phyloP scores from a whole-genome alignment of 1,284 basidiomycete species.

The Sanghuangporus weigelae region DNA sequence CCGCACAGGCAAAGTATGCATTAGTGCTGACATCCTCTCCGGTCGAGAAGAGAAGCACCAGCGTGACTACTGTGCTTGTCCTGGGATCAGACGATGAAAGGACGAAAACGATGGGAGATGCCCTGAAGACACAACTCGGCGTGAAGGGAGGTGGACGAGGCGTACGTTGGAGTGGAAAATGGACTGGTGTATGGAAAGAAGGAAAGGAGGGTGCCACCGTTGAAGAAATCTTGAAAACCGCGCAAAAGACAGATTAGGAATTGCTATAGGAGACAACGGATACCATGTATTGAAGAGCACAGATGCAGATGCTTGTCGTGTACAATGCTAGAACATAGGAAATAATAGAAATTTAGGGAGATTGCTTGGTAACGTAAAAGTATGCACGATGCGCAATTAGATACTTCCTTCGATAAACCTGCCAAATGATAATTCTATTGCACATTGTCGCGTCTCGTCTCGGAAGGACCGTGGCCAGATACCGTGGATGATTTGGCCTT shows the following conservation, averaged over 20 bases:
- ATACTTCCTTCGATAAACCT: no score
- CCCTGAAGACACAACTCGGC: conserved; percentile 48
- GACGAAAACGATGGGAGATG: conserved; percentile 57
- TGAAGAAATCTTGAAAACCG: conserved; percentile 35
- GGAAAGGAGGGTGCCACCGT: conserved; percentile 36
- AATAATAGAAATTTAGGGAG: background rate
- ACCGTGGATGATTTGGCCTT: background rate
- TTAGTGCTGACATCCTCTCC: conserved; percentile 60
- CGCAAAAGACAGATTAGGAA: background rate
- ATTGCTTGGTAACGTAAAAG: no score
- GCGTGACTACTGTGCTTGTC: conserved; percentile 45
- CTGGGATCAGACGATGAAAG: conserved; percentile 52
- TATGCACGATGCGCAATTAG: no score
- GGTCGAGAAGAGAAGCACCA: conserved; percentile 49
- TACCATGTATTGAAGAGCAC: conserved; percentile 9
- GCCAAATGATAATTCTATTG: background rate
- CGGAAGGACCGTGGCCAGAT: background rate
- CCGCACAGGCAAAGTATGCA: conserved; percentile 33
- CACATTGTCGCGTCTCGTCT: background rate
- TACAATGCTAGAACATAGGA: background rate
- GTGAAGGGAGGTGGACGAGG: conserved; percentile 67
- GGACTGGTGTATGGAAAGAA: conserved; percentile 40
- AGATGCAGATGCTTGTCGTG: background rate
- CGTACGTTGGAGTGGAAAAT: conserved; percentile 63
- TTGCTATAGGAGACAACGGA: background rate